These are phyloP conservation scores for Fusarium neocosmosporiellum DNA, from an alignment of 2,329 filamentous ascomycete species.

Conservation along the genomic window DNA sequence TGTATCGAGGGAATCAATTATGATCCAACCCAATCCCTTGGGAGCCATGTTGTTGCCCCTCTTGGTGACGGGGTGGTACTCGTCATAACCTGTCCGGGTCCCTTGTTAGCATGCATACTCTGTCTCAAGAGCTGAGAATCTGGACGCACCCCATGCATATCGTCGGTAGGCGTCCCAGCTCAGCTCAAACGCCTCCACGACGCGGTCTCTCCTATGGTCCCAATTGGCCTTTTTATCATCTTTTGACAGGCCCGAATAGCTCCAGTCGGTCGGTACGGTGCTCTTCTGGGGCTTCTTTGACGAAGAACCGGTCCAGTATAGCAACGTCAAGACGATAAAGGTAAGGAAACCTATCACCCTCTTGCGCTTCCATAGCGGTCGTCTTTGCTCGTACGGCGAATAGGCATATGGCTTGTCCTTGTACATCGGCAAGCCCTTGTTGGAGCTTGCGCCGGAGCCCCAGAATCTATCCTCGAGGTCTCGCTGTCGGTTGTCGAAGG, in stretches of 20 bases:
- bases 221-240: constrained; percentile 71
- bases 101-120: constrained; percentile 42
- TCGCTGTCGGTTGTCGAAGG: constrained; percentile 73
- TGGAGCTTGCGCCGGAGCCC: constrained; percentile 59
- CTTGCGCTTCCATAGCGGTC: constrained; percentile 72
- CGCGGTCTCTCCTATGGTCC: constrained; percentile 79
- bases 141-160: constrained; percentile 87
- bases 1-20: constrained; percentile 94
- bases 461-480: constrained; percentile 74
- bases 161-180: constrained; percentile 95
- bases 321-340: constrained; percentile 65
- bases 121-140: not conserved
- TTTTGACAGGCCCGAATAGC: constrained; percentile 66
- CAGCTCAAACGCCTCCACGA: constrained; percentile 88
- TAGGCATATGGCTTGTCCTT: constrained; percentile 97
- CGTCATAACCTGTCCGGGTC: constrained; percentile 73
- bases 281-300: constrained; percentile 51
- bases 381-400: constrained; percentile 65
- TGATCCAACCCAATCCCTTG: constrained; percentile 96
- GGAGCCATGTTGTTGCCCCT: constrained; percentile 85
- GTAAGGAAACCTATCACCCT: constrained; percentile 64
- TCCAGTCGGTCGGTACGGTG: constrained; percentile 59
- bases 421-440: constrained; percentile 82
- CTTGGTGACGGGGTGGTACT: constrained; percentile 87
- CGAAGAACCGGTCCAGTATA: constrained; percentile 78